Evolutionary conservation across 177 flowering plant genomes (phyloP).

Genomic region (Tripterygium wilfordii): DNA sequence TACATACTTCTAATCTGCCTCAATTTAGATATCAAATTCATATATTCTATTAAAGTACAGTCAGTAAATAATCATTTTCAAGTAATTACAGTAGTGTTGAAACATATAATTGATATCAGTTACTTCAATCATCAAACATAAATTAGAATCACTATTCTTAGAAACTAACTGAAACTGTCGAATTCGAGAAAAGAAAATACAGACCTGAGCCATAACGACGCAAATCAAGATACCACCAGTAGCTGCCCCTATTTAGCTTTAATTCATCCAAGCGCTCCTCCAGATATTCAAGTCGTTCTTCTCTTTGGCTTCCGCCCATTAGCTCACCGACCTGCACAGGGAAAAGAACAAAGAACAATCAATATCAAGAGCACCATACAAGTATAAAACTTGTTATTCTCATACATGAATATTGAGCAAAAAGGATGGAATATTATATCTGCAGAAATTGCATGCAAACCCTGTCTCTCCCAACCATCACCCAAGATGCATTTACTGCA

Average conservation of each 20-base stretch:
- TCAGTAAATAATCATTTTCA: no score
- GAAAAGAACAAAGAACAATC: neutral
- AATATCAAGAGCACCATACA: neutral
- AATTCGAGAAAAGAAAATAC: neutral
- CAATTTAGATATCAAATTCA: no score
- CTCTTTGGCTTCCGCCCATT: constrained; percentile 99
- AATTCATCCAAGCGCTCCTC: constrained; percentile 76
- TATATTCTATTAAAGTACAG: no score
- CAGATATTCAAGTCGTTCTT: constrained; percentile 77
- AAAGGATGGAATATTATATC: no score
- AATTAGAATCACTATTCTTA: neutral
- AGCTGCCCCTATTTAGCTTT: constrained; percentile 76
- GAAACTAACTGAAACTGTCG: no score
- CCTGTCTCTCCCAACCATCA: no score
- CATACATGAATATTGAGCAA: no score
- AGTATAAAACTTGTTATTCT: neutral
- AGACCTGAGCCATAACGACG: constrained; percentile 94
- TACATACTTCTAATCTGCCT: no score
- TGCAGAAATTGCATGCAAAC: no score
- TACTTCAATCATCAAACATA: neutral
- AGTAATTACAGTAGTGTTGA: no score
- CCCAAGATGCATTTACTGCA: no score
- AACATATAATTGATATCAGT: no score
- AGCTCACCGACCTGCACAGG: constrained; percentile 83
- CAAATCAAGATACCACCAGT: constrained; percentile 98